A percentile compares a stretch with the other conserved stretches of the same genome.
These are phyloP conservation scores for Mucor mucedo DNA, from an alignment of 371 early-diverging fungal species.

Conservation along the genomic window DNA sequence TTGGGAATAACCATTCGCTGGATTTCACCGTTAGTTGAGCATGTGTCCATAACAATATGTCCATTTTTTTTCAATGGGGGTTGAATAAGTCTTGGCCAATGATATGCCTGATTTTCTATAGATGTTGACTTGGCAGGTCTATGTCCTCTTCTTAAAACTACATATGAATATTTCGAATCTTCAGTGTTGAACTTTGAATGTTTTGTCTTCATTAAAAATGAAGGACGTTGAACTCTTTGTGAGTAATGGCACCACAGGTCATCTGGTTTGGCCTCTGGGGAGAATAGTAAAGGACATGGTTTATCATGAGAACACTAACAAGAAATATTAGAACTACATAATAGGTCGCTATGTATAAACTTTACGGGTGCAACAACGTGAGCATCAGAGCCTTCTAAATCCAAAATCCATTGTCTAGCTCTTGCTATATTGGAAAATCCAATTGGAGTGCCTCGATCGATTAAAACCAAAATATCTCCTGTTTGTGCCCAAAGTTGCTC, in stretches of 20 bases:
- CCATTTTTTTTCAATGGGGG: conserved; percentile 79
- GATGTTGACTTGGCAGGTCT: conserved; percentile 48
- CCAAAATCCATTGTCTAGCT: conserved; percentile 75
- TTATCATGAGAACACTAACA: conserved; percentile 77
- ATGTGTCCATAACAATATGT: conserved; percentile 79
- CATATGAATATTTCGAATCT: conserved; percentile 82
- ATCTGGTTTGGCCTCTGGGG: conserved; percentile 47
- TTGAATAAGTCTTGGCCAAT: conserved; percentile 75
- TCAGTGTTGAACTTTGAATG: conserved; percentile 71
- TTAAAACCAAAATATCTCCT: conserved; percentile 75
- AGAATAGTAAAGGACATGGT: conserved; percentile 69
- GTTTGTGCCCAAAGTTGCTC: conserved; percentile 82
- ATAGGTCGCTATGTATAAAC: background rate
- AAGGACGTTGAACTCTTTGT: conserved; percentile 77
- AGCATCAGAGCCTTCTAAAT: conserved; percentile 36
- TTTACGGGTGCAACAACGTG: conserved; percentile 77
- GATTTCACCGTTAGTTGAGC: conserved; percentile 61
- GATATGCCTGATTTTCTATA: conserved; percentile 54
- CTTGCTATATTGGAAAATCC: conserved; percentile 74
- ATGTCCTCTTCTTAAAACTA: conserved; percentile 72
- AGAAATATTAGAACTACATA: background rate
- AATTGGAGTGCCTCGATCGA: conserved; percentile 88
- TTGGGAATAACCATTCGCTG: conserved; percentile 78
- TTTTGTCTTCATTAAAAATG: conserved; percentile 78
- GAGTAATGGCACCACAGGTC: conserved; percentile 86